phyloP scores from a whole-genome alignment of 768 basidiomycete genomes.

The Agaricus blazei region DNA sequence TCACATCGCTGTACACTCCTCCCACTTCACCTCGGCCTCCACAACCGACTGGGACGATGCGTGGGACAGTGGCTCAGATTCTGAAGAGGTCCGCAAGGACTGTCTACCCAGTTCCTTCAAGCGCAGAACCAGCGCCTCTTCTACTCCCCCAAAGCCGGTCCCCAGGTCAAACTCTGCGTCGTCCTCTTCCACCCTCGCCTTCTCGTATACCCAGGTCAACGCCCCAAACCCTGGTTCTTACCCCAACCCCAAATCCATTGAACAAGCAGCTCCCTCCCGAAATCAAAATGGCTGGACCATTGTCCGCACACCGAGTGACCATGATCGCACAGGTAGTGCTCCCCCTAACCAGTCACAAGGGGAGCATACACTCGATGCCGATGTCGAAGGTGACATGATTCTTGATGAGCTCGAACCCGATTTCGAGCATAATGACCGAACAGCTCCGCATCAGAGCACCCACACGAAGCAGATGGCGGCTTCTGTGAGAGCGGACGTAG shows the following conservation, averaged over 20 bases:
- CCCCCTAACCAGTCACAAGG: conserved; percentile 17
- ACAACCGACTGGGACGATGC: conserved; percentile 52
- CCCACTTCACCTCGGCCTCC: conserved; percentile 32
- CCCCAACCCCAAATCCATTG: conserved; percentile 32
- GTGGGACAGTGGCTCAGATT: conserved; percentile 82
- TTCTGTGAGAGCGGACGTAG: conserved; percentile 59
- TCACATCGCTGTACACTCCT: conserved; percentile 61
- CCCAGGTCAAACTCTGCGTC: conserved; percentile 38
- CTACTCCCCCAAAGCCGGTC: conserved; percentile 48
- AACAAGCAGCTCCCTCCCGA: conserved; percentile 14
- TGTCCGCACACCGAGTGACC: conserved; percentile 38
- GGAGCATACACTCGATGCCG: conserved; percentile 43
- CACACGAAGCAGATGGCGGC: conserved; percentile 43
- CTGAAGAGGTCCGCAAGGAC: conserved; percentile 51
- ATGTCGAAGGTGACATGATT: conserved; percentile 73
- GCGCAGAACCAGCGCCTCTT: conserved; percentile 21
- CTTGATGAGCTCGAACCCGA: conserved; percentile 72
- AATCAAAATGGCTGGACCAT: conserved; percentile 77
- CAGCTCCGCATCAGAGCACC: conserved; percentile 17
- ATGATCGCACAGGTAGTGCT: conserved; percentile 13
- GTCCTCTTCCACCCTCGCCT: conserved; percentile 66
- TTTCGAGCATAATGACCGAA: conserved; percentile 20
- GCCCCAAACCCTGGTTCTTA: conserved; percentile 75
- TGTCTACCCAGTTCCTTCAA: conserved; percentile 43
- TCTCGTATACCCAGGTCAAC: conserved; percentile 77